Evolutionary conservation across 2,329 filamentous ascomycete species (phyloP).

Genomic region (Cladophialophora bantiana): DNA sequence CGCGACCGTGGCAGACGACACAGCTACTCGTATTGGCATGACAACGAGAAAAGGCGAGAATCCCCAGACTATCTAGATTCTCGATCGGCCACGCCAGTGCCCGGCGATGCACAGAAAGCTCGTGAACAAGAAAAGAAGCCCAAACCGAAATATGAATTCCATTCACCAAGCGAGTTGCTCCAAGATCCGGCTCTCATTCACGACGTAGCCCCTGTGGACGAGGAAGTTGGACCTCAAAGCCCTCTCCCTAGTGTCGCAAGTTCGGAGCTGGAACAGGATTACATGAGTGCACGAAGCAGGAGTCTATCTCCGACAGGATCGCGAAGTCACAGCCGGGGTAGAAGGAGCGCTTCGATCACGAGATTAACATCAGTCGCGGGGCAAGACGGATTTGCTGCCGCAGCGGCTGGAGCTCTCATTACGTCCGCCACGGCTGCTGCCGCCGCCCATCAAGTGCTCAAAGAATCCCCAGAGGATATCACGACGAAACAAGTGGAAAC

Average conservation of each 20-base stretch:
- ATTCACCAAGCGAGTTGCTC: slow-evolving; percentile 55
- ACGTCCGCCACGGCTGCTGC: slow-evolving; percentile 20
- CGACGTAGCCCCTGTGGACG: slow-evolving; percentile 35
- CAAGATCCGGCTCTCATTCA: slow-evolving; percentile 47
- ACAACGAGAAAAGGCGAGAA: slow-evolving; percentile 24
- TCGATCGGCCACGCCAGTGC: slow-evolving; percentile 73
- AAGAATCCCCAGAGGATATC: background rate
- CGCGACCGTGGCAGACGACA: slow-evolving; percentile 42
- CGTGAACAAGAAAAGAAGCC: slow-evolving; percentile 44
- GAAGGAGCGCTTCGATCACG: slow-evolving; percentile 26
- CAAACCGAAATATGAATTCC: slow-evolving; percentile 54
- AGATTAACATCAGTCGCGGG: slow-evolving; percentile 31
- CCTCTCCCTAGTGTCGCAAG: slow-evolving; percentile 39
- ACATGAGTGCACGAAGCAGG: slow-evolving; percentile 40
- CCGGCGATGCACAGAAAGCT: slow-evolving; percentile 55
- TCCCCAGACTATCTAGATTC: slow-evolving; percentile 64
- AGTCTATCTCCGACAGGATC: slow-evolving; percentile 30
- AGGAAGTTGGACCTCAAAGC: slow-evolving; percentile 26
- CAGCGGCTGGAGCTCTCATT: slow-evolving; percentile 23
- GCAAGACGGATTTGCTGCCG: slow-evolving; percentile 29
- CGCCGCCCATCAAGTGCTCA: slow-evolving; percentile 16
- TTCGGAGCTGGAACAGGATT: slow-evolving; percentile 37
- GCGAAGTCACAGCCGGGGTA: slow-evolving; percentile 28
- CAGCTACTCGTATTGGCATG: slow-evolving; percentile 37
- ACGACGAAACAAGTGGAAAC: background rate